Evolutionary conservation across 148 eudicot species (phyloP).

Genomic region (Simmondsia chinensis): DNA sequence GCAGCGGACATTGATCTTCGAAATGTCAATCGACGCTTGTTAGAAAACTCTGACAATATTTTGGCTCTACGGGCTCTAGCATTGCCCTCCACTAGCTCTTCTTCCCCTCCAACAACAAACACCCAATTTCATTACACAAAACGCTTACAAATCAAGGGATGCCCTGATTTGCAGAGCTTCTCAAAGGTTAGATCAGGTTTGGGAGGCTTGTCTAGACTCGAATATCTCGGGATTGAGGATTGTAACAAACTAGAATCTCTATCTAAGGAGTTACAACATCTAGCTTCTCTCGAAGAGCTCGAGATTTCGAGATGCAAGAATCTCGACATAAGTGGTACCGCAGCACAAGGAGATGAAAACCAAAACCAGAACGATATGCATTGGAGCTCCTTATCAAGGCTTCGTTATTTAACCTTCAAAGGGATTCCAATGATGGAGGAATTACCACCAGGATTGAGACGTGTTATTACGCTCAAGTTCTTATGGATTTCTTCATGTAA

Average conservation of each 20-base stretch:
- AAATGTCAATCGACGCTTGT: background rate
- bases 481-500: background rate
- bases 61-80: too few species aligned
- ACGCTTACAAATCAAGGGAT: background rate
- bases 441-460: background rate
- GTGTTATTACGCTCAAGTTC: background rate
- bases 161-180: background rate
- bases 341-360: background rate
- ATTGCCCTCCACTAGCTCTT: background rate
- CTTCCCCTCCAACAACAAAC: background rate
- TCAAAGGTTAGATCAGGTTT: background rate
- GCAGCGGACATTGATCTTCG: background rate
- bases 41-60: background rate
- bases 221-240: background rate
- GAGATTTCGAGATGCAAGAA: background rate
- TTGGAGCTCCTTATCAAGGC: background rate
- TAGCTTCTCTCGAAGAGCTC: background rate
- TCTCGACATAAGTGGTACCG: too few species aligned
- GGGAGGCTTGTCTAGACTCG: background rate
- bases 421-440: background rate
- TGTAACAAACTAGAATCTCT: background rate
- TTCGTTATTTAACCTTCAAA: background rate
- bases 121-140: background rate
- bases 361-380: background rate
- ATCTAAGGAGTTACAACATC: background rate